phyloP scores from a whole-genome alignment of 2,329 filamentous ascomycete genomes.

The Westerdykella ornata region DNA sequence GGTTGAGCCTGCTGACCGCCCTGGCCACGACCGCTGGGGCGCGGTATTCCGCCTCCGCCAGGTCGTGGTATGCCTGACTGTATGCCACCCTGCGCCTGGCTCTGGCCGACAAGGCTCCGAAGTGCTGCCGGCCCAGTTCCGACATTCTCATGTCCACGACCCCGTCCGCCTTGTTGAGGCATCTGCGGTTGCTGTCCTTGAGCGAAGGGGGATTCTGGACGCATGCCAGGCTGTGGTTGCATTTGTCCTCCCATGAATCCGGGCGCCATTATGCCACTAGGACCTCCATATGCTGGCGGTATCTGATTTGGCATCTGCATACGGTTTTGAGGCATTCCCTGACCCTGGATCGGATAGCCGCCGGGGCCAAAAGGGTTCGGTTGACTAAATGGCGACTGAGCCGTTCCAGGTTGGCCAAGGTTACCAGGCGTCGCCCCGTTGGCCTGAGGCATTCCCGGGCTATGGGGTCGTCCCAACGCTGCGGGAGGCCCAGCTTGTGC shows the following conservation, averaged over 20 bases:
- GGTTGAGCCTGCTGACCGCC: conserved; percentile 11
- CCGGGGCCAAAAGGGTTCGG: conserved; percentile 5
- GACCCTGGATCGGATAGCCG: conserved; percentile 1
- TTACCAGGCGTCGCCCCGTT: conserved; percentile 1
- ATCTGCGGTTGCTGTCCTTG: conserved; percentile 8
- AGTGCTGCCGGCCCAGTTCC: conserved; percentile 28
- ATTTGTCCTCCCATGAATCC: conserved; percentile 10
- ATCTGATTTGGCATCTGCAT: conserved; percentile 12
- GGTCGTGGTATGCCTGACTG: conserved; percentile 29
- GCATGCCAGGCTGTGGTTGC: conserved; percentile 4
- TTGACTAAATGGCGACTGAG: conserved; percentile 1
- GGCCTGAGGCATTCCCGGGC: neutral
- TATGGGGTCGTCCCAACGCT: neutral
- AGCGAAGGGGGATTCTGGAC: conserved; percentile 18
- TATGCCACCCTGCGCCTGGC: conserved; percentile 5
- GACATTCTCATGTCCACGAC: conserved; percentile 9
- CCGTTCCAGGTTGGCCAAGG: too few relatives aligned
- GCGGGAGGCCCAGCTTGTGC: neutral
- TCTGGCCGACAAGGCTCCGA: conserved; percentile 17
- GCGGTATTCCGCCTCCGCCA: conserved; percentile 27
- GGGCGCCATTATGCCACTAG: conserved; percentile 18
- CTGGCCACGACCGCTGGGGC: conserved; percentile 22
- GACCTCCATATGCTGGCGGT: conserved; percentile 4
- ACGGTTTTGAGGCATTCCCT: conserved; percentile 8
- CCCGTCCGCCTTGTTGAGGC: conserved; percentile 16